A percentile compares a stretch with the other conserved stretches of the same genome.
These are phyloP conservation scores for Iberis pinnata DNA, from an alignment of 345 rosid species.

Conservation along the genomic window DNA sequence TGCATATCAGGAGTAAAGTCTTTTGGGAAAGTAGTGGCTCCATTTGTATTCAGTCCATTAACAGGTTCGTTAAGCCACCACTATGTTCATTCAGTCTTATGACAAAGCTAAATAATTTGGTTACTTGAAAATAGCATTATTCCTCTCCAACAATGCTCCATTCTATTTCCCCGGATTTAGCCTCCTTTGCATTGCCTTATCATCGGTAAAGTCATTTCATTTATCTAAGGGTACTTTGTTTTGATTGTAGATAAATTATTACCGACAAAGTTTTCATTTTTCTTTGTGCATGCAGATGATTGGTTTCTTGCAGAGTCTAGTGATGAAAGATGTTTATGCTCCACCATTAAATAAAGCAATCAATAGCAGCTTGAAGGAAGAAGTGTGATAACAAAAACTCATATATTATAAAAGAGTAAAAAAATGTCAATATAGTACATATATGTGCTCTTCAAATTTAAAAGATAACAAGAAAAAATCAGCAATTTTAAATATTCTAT, in stretches of 20 bases:
- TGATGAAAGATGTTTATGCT: slow-evolving; percentile 36
- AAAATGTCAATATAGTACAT: not conserved
- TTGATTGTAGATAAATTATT: not conserved
- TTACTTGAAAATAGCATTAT: slow-evolving; percentile 42
- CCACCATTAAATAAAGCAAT: slow-evolving; percentile 19
- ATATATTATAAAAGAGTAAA: not conserved
- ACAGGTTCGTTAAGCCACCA: slow-evolving; percentile 40
- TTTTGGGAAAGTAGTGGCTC: slow-evolving; percentile 64
- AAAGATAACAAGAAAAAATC: no score
- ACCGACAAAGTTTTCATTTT: not conserved
- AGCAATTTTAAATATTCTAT: no score
- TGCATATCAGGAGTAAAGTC: slow-evolving; percentile 73
- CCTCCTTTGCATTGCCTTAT: slow-evolving; percentile 50
- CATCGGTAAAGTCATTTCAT: slow-evolving; percentile 37
- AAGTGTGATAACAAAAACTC: slow-evolving; percentile 13
- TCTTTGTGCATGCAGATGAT: slow-evolving; percentile 42
- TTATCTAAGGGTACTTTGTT: no score
- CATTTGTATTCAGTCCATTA: slow-evolving; percentile 74
- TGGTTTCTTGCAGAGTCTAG: slow-evolving; percentile 59
- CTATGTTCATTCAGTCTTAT: not conserved
- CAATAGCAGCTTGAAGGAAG: slow-evolving; percentile 1
- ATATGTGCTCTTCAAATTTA: not conserved
- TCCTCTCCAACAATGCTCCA: slow-evolving; percentile 70
- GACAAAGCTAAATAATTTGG: not conserved
- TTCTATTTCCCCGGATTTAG: slow-evolving; percentile 87